Percentiles rank a stretch among this genome's conserved stretches.
phyloP scores from a whole-genome alignment of 2,329 filamentous ascomycete genomes.

The Diaporthe destruens region DNA sequence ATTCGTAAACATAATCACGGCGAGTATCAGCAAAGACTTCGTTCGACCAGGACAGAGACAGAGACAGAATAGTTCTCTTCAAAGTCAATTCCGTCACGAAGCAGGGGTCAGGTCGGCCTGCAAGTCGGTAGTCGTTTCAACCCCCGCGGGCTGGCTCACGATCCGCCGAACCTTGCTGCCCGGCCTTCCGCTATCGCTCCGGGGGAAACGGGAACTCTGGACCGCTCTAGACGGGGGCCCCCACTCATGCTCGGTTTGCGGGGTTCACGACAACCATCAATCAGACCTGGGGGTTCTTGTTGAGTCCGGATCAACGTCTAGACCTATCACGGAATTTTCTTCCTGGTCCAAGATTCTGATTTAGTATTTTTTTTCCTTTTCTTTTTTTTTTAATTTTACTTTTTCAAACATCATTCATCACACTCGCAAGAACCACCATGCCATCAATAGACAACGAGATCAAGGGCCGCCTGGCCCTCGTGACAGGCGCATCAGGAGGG shows the following conservation, averaged over 20 bases:
- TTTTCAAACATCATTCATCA: too few species aligned
- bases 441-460: slow-evolving; percentile 57
- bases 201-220: slow-evolving; percentile 16
- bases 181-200: slow-evolving; percentile 31
- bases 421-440: slow-evolving; percentile 29
- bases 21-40: too few species aligned
- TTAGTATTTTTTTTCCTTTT: too few species aligned
- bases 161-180: slow-evolving; percentile 12
- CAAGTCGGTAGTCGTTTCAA: neutral
- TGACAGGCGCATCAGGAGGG: slow-evolving; percentile 73
- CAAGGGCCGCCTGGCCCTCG: slow-evolving; percentile 66
- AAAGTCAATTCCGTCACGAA: neutral
- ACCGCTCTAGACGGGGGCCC: too few species aligned
- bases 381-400: too few species aligned
- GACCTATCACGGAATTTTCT: slow-evolving; percentile 1
- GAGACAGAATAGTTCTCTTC: neutral
- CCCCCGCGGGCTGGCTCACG: slow-evolving; percentile 8
- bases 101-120: neutral
- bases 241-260: slow-evolving; percentile 3
- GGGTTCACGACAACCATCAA: neutral
- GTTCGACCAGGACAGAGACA: neutral
- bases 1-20: too few species aligned
- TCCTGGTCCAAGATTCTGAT: neutral
- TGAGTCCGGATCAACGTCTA: neutral
- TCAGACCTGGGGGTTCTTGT: neutral